Evolutionary conservation across 768 basidiomycete genomes (phyloP).

Genomic region (Kwoniella shandongensis): DNA sequence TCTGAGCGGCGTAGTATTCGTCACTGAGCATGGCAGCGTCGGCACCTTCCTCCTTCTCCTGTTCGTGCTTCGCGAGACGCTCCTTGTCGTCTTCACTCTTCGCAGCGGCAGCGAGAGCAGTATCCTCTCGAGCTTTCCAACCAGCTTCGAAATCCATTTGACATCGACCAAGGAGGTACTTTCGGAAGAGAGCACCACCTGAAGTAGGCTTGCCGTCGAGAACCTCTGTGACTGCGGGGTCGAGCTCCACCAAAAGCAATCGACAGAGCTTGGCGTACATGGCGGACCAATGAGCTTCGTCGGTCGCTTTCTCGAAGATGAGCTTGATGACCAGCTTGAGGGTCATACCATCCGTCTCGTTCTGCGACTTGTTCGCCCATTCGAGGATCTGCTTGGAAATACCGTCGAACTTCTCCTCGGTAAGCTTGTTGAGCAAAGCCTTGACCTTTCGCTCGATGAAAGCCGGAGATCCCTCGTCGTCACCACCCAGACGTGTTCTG

Average conservation of each 20-base stretch:
- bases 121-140: slow-evolving; percentile 83
- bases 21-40: slow-evolving; percentile 79
- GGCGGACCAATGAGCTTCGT: slow-evolving; percentile 91
- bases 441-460: slow-evolving; percentile 92
- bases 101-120: slow-evolving; percentile 78
- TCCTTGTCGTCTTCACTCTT: slow-evolving; percentile 86
- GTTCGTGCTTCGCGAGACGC: slow-evolving; percentile 54
- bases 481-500: slow-evolving; percentile 52
- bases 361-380: slow-evolving; percentile 91
- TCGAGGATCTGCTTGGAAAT: slow-evolving; percentile 92
- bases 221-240: slow-evolving; percentile 81
- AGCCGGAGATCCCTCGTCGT: slow-evolving; percentile 72
- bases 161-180: slow-evolving; percentile 93
- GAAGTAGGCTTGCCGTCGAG: slow-evolving; percentile 86
- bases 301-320: slow-evolving; percentile 95
- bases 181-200: slow-evolving; percentile 92
- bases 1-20: slow-evolving; percentile 93
- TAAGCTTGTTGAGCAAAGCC: slow-evolving; percentile 86
- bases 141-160: slow-evolving; percentile 97
- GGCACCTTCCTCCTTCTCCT: slow-evolving; percentile 62
- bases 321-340: slow-evolving; percentile 94
- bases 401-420: slow-evolving; percentile 93
- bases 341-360: slow-evolving; percentile 88
- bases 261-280: slow-evolving; percentile 96
- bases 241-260: slow-evolving; percentile 94